A percentile compares a stretch with the other conserved stretches of the same genome.
Conservation (phyloP, 2,329 filamentous ascomycete genomes). For the Simplicillium sp. region DNA sequence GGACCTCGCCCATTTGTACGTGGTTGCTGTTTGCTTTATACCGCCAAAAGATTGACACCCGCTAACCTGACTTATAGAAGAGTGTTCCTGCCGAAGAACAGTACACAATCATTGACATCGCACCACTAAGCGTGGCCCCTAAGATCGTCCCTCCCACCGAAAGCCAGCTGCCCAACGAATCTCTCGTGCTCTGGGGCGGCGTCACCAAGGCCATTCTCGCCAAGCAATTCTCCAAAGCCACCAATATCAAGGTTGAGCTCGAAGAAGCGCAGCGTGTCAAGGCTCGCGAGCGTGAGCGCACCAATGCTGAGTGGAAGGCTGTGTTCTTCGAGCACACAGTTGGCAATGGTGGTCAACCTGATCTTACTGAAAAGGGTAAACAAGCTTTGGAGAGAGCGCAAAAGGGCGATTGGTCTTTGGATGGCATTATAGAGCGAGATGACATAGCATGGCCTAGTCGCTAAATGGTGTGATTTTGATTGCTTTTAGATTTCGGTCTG, state of each 20-base stretch:
- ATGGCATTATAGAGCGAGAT: constrained; percentile 27
- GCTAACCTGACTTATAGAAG: constrained; percentile 18
- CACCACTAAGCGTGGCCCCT: constrained; percentile 67
- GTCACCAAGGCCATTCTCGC: constrained; percentile 79
- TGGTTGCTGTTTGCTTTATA: too few relatives aligned
- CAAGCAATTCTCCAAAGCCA: constrained; percentile 79
- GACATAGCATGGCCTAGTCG: background rate
- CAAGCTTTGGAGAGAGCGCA: constrained; percentile 42
- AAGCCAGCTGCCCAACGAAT: constrained; percentile 80
- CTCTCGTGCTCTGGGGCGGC: constrained; percentile 73
- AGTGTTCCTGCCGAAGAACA: constrained; percentile 46
- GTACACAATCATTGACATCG: constrained; percentile 75
- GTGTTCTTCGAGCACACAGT: constrained; percentile 67
- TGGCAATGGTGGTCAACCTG: constrained; percentile 45
- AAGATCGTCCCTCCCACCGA: constrained; percentile 74
- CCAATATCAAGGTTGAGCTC: constrained; percentile 77
- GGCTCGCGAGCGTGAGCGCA: constrained; percentile 67
- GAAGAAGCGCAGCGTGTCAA: constrained; percentile 84
- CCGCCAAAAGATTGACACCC: too few relatives aligned
- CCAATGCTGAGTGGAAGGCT: constrained; percentile 67
- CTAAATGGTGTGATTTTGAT: background rate
- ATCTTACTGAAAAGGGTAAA: constrained; percentile 43
- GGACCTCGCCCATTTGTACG: constrained; percentile 54
- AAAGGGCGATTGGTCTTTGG: constrained; percentile 40
- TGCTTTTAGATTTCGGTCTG: background rate